Conservation (phyloP, 2,329 filamentous ascomycete species). For the Fusarium palustre region DNA sequence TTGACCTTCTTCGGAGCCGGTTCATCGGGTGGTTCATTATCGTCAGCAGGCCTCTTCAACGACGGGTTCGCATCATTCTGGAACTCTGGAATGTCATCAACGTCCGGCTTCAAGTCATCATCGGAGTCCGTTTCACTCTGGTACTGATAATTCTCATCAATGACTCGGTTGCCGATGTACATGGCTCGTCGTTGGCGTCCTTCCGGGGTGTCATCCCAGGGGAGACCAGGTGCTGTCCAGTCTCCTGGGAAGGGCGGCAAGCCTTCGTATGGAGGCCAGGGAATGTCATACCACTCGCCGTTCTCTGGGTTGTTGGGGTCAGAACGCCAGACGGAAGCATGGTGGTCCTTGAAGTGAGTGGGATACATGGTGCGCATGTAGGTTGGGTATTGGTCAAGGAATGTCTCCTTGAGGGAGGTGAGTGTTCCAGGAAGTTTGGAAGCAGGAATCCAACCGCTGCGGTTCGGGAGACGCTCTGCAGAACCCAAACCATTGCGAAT, state of each 20-base stretch:
- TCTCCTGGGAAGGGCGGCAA: constrained; percentile 37
- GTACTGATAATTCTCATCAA: constrained; percentile 39
- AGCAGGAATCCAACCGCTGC: constrained; percentile 49
- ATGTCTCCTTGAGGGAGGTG: constrained; percentile 39
- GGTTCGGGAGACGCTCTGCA: constrained; percentile 46
- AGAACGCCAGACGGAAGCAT: constrained; percentile 43
- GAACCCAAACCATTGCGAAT: constrained; percentile 45
- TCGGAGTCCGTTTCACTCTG: constrained; percentile 37
- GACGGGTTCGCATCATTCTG: background rate
- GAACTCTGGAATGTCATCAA: constrained; percentile 30
- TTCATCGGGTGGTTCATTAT: background rate
- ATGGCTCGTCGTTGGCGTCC: background rate
- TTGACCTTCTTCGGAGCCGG: constrained; percentile 35
- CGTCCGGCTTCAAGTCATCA: constrained; percentile 37
- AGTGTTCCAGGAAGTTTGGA: constrained; percentile 32
- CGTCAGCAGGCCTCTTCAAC: background rate
- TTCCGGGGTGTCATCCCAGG: background rate
- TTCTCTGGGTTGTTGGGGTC: constrained; percentile 52
- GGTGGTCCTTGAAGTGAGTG: constrained; percentile 21
- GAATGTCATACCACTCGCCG: constrained; percentile 40
- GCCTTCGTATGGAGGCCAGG: constrained; percentile 47
- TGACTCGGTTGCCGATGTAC: constrained; percentile 5
- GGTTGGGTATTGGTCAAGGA: constrained; percentile 41
- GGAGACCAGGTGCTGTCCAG: constrained; percentile 34
- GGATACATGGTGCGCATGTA: constrained; percentile 50